These are phyloP conservation scores for Fusarium sp. DNA, from an alignment of 2,329 filamentous ascomycete genomes.

Conservation along the genomic window DNA sequence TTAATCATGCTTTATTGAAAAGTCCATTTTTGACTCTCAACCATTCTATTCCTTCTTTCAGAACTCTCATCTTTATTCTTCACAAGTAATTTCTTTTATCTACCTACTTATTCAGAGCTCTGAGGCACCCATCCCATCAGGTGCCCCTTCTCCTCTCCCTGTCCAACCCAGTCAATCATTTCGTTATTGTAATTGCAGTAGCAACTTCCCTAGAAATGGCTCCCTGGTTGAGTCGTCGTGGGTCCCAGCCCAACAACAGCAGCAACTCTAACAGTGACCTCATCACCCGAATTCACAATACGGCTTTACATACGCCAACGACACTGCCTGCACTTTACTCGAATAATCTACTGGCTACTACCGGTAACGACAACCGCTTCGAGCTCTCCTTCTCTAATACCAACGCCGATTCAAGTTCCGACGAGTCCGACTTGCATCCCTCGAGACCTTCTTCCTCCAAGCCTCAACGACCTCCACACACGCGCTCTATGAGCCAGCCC, in stretches of 20 bases:
- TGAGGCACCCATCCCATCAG: background rate
- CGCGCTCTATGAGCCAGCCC: conserved; percentile 81
- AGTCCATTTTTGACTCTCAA: conserved; percentile 3
- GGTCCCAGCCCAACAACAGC: conserved; percentile 46
- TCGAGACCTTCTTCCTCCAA: conserved; percentile 40
- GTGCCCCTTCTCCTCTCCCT: conserved; percentile 12
- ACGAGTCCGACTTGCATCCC: conserved; percentile 56
- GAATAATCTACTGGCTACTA: conserved; percentile 8
- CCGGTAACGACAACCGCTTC: conserved; percentile 36
- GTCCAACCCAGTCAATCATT: background rate
- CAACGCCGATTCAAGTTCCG: conserved; percentile 58
- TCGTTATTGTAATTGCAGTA: conserved; percentile 10
- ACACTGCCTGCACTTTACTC: conserved; percentile 42
- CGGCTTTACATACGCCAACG: conserved; percentile 51
- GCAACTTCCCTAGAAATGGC: conserved; percentile 48
- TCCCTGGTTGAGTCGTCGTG: conserved; percentile 49
- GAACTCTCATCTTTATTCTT: background rate
- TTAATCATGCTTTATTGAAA: conserved; percentile 29
- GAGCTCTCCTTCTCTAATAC: conserved; percentile 48
- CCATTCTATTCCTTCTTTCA: conserved; percentile 7
- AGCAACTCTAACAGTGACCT: conserved; percentile 47
- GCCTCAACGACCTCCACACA: conserved; percentile 44
- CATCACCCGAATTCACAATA: conserved; percentile 53
- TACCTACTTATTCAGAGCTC: background rate
- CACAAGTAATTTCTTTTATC: background rate